These are phyloP conservation scores for Spathaspora boniae DNA, from an alignment of 805 yeast genomes.

Conservation along the genomic window DNA sequence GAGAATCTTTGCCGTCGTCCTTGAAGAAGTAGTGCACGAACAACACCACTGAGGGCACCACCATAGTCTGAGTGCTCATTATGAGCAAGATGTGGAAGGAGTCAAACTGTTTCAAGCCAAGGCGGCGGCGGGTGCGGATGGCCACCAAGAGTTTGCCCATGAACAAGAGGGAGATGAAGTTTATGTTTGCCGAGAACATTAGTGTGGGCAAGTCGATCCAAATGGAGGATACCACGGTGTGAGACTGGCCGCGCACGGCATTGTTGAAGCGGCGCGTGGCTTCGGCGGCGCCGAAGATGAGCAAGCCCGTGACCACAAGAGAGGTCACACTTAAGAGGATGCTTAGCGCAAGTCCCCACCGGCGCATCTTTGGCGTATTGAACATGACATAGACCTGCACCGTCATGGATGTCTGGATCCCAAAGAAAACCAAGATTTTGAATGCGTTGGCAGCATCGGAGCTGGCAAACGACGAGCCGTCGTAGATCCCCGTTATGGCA, in stretches of 20 bases:
- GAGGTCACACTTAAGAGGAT: too few species aligned
- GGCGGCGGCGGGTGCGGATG: constrained; percentile 62
- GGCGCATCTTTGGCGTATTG: constrained; percentile 49
- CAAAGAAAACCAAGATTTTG: constrained; percentile 54
- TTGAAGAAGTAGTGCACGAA: constrained; percentile 34
- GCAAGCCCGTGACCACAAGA: constrained; percentile 54
- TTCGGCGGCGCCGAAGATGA: constrained; percentile 49
- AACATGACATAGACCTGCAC: constrained; percentile 74
- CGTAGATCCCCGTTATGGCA: constrained; percentile 27
- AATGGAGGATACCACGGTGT: constrained; percentile 9
- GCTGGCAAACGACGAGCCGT: constrained; percentile 37
- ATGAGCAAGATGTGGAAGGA: constrained; percentile 76
- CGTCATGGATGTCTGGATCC: constrained; percentile 63
- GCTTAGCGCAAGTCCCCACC: constrained; percentile 29
- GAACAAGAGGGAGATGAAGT: constrained; percentile 58
- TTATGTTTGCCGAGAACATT: constrained; percentile 66
- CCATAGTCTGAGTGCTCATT: constrained; percentile 77
- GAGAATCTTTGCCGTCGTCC: constrained; percentile 28
- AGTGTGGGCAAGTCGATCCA: constrained; percentile 56
- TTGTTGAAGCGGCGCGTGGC: constrained; percentile 34
- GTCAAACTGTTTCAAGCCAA: constrained; percentile 82
- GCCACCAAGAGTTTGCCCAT: constrained; percentile 66
- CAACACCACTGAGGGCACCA: constrained; percentile 70
- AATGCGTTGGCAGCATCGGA: constrained; percentile 63
- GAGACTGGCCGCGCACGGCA: constrained; percentile 1